These are phyloP conservation scores for Hypoxylon sp. DNA, from an alignment of 2,329 filamentous ascomycete species.

Conservation along the genomic window DNA sequence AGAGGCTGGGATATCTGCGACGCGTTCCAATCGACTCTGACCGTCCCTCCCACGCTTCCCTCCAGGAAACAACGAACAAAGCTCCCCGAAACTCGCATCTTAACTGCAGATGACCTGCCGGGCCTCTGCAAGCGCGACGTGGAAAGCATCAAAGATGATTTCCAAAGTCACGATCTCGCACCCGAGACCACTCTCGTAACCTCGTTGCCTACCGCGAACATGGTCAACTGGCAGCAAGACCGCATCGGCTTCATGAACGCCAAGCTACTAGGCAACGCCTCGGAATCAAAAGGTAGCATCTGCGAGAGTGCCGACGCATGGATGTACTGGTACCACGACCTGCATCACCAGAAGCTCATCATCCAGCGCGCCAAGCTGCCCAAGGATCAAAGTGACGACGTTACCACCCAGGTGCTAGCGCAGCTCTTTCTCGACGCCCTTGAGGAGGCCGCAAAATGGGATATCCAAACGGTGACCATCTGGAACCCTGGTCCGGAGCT, in stretches of 20 bases:
- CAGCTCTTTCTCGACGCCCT: constrained; percentile 42
- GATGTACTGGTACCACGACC: constrained; percentile 47
- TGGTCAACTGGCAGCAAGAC: constrained; percentile 40
- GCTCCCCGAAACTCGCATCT: constrained; percentile 26
- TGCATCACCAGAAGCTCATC: constrained; percentile 25
- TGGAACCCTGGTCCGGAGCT: constrained; percentile 39
- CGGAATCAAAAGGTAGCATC: constrained; percentile 36
- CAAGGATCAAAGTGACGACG: not conserved
- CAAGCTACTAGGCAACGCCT: constrained; percentile 16
- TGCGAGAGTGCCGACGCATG: constrained; percentile 38
- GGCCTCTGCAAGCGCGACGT: constrained; percentile 39
- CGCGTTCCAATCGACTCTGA: constrained; percentile 30
- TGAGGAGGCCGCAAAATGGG: constrained; percentile 40
- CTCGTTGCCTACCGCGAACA: constrained; percentile 38
- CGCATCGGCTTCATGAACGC: constrained; percentile 36
- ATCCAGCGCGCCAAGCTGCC: constrained; percentile 37
- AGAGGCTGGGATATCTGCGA: constrained; percentile 39
- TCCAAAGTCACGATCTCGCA: constrained; percentile 7
- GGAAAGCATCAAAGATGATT: constrained; percentile 21
- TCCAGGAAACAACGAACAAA: not conserved
- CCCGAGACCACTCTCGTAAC: constrained; percentile 21
- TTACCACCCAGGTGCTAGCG: constrained; percentile 18
- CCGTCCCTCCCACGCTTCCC: not conserved
- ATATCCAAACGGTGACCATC: constrained; percentile 23
- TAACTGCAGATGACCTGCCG: constrained; percentile 33